Conservation (phyloP, 1,284 basidiomycete genomes). For the Phenoliferia sp. region DNA sequence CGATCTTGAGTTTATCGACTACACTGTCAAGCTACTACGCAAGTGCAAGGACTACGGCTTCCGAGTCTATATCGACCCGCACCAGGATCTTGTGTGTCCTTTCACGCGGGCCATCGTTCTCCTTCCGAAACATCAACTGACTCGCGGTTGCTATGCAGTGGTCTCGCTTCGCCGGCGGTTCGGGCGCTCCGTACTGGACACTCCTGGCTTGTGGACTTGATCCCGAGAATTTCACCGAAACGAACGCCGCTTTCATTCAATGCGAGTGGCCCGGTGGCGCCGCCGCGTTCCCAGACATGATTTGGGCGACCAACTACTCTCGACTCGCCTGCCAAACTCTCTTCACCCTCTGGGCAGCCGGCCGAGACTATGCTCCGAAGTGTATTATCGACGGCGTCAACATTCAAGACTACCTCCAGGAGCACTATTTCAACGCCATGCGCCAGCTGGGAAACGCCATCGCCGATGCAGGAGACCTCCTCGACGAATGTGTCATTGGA, state of each 20-base stretch:
- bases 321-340: constrained; percentile 81
- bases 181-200: constrained; percentile 94
- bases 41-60: constrained; percentile 96
- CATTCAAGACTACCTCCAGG: constrained; percentile 90
- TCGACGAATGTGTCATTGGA: constrained; percentile 84
- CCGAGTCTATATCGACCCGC: constrained; percentile 85
- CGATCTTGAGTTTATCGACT: constrained; percentile 88
- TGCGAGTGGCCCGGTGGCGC: constrained; percentile 72
- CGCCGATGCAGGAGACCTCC: constrained; percentile 60
- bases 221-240: constrained; percentile 75
- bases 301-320: constrained; percentile 95
- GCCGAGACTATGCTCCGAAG: constrained; percentile 79
- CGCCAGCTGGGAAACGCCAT: constrained; percentile 71
- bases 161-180: constrained; percentile 95
- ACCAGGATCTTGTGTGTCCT: constrained; percentile 77
- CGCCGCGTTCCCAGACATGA: constrained; percentile 76
- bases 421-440: constrained; percentile 75
- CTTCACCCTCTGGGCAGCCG: constrained; percentile 93
- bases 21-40: constrained; percentile 74
- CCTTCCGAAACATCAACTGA: too few species aligned
- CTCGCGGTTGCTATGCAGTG: constrained; percentile 66
- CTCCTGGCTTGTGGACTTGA: constrained; percentile 86
- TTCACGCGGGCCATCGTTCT: neutral
- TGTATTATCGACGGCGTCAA: constrained; percentile 88
- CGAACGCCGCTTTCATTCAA: constrained; percentile 80